Evolutionary conservation across 768 basidiomycete species (phyloP).

Genomic region (Pisolithus sp.): DNA sequence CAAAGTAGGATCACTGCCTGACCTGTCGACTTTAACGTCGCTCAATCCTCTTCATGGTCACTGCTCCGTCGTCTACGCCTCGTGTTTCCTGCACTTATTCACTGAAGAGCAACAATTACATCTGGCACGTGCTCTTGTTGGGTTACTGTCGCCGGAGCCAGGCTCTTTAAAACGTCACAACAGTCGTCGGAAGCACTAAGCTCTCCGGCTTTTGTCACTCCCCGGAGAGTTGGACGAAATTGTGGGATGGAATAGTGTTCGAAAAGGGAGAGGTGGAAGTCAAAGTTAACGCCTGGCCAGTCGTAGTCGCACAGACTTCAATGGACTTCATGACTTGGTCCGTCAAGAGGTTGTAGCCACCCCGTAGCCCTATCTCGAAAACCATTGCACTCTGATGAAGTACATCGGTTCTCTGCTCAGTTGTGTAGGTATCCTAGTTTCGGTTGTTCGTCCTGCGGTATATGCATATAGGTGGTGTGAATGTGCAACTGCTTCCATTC

Average conservation of each 20-base stretch:
- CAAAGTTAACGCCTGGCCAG: conserved; percentile 9
- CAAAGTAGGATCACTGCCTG: conserved; percentile 14
- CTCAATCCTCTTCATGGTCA: conserved; percentile 39
- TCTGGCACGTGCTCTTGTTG: conserved; percentile 36
- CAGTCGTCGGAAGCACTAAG: neutral
- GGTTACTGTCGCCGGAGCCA: conserved; percentile 35
- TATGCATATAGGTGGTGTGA: no score
- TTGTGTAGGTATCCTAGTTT: no score
- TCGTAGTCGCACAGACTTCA: neutral
- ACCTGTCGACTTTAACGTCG: conserved; percentile 30
- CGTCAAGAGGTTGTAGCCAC: neutral
- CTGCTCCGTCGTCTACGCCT: conserved; percentile 42
- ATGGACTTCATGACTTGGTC: neutral
- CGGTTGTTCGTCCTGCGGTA: no score
- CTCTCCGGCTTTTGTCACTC: conserved; percentile 24
- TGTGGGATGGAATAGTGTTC: conserved; percentile 32
- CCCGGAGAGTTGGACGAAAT: conserved; percentile 24
- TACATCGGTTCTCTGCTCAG: no score
- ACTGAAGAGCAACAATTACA: conserved; percentile 31
- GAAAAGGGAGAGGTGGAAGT: conserved; percentile 26
- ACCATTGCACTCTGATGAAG: neutral
- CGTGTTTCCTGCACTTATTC: conserved; percentile 46
- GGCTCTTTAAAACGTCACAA: conserved; percentile 31
- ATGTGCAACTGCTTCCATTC: no score
- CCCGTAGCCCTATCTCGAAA: no score